A percentile compares a stretch with the other conserved stretches of the same genome.
Evolutionary conservation across 495 filamentous ascomycete species (phyloP).

Genomic region (Penicillium parvum): DNA sequence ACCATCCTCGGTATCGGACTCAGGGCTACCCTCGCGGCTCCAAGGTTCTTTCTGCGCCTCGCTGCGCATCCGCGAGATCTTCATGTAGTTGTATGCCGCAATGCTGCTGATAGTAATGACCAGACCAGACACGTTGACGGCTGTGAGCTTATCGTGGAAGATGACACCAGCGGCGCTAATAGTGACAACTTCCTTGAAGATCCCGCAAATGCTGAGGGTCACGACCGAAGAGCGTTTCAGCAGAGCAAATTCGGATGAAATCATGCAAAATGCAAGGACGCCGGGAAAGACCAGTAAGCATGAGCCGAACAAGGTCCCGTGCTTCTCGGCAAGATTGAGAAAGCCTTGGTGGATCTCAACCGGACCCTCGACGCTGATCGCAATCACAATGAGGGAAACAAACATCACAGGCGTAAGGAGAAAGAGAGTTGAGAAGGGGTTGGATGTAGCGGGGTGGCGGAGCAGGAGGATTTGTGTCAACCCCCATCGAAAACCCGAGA

Average conservation of each 20-base stretch:
- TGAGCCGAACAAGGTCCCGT: slow-evolving; percentile 56
- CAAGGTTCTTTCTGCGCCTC: slow-evolving; percentile 47
- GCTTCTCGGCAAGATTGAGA: slow-evolving; percentile 53
- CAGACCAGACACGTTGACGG: slow-evolving; percentile 82
- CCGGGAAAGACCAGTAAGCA: slow-evolving; percentile 83
- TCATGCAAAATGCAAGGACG: slow-evolving; percentile 92
- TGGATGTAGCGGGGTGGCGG: slow-evolving; percentile 90
- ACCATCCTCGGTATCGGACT: slow-evolving; percentile 32
- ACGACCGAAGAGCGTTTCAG: slow-evolving; percentile 94
- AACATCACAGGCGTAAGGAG: slow-evolving; percentile 98
- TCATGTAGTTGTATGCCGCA: slow-evolving; percentile 88
- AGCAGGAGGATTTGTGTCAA: slow-evolving; percentile 94
- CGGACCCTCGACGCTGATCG: slow-evolving; percentile 82
- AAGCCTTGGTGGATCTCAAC: slow-evolving; percentile 59
- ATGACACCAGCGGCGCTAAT: slow-evolving; percentile 84
- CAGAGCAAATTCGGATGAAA: slow-evolving; percentile 89
- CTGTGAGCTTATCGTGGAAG: slow-evolving; percentile 85
- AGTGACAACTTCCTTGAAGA: slow-evolving; percentile 98
- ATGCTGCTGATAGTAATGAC: slow-evolving; percentile 87
- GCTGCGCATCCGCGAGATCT: slow-evolving; percentile 80
- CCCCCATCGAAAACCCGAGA: slow-evolving; percentile 96
- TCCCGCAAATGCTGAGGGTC: slow-evolving; percentile 92
- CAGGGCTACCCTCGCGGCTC: slow-evolving; percentile 28
- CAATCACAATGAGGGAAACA: slow-evolving; percentile 69
- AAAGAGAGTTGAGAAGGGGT: slow-evolving; percentile 96